Evolutionary conservation across 2,329 filamentous ascomycete genomes (phyloP).

Genomic region (Ascomycota sp.): DNA sequence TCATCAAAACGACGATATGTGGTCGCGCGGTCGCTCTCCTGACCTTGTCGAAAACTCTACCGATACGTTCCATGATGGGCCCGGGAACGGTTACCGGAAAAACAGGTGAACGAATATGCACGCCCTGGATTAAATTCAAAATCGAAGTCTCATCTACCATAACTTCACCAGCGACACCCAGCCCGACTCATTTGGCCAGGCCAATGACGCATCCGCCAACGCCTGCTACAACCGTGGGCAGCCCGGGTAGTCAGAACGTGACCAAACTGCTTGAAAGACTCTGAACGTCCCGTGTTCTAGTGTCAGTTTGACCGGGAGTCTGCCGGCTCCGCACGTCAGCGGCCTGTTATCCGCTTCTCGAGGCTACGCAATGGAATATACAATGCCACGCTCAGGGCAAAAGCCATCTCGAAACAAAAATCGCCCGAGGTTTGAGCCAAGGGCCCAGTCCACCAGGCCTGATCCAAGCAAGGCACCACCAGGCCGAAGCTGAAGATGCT

Average conservation of each 20-base stretch:
- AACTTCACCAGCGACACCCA: too few relatives aligned
- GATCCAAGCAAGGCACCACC: conserved; percentile 37
- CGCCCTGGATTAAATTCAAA: too few relatives aligned
- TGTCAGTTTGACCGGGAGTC: too few relatives aligned
- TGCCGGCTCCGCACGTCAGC: conserved; percentile 3
- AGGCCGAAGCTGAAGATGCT: conserved; percentile 25
- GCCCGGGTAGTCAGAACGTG: neutral
- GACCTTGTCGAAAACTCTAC: too few relatives aligned
- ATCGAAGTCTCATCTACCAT: too few relatives aligned
- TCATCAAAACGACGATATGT: too few relatives aligned
- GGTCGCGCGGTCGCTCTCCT: too few relatives aligned
- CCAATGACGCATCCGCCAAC: neutral
- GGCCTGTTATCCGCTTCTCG: conserved; percentile 17
- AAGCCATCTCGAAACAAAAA: conserved; percentile 44
- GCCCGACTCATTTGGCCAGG: neutral
- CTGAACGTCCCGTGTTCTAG: too few relatives aligned
- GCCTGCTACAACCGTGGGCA: conserved; percentile 1
- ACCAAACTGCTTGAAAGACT: too few relatives aligned
- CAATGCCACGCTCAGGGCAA: conserved; percentile 25
- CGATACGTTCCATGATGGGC: too few relatives aligned
- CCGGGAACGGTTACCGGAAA: too few relatives aligned
- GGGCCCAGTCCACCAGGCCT: conserved; percentile 40
- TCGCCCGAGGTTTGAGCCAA: conserved; percentile 40
- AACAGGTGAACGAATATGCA: too few relatives aligned
- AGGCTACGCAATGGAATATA: conserved; percentile 26